Evolutionary conservation across 2,329 filamentous ascomycete species (phyloP).

Genomic region (Metarhizium robertsii): DNA sequence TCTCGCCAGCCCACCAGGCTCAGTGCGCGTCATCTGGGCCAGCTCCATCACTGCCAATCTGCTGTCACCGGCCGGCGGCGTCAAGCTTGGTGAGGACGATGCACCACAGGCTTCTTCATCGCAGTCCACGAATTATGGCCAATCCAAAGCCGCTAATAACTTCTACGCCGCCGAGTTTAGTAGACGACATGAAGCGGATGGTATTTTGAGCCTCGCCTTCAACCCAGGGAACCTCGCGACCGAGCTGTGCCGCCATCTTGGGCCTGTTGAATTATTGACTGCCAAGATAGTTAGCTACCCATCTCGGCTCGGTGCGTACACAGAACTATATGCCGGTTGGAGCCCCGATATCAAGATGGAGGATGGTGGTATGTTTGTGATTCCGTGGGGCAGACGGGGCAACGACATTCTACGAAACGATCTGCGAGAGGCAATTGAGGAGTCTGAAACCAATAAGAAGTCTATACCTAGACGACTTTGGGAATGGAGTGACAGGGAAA

Average conservation of each 20-base stretch:
- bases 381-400: constrained; percentile 6
- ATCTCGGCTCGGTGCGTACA: constrained; percentile 33
- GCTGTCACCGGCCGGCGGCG: neutral
- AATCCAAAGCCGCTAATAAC: constrained; percentile 24
- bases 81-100: constrained; percentile 12
- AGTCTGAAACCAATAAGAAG: constrained; percentile 1
- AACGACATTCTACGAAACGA: constrained; percentile 1
- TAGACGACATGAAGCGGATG: constrained; percentile 15
- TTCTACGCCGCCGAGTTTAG: constrained; percentile 23
- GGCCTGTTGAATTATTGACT: constrained; percentile 7
- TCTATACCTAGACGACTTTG: constrained; percentile 2
- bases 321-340: constrained; percentile 36
- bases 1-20: neutral
- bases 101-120: neutral
- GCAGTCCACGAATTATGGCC: constrained; percentile 3
- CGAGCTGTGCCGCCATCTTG: constrained; percentile 24
- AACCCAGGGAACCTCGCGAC: constrained; percentile 32
- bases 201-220: constrained; percentile 21
- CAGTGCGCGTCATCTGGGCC: constrained; percentile 6
- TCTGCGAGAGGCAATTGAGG: constrained; percentile 2
- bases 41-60: constrained; percentile 1
- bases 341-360: constrained; percentile 31
- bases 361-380: constrained; percentile 6
- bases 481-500: constrained; percentile 6
- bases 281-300: constrained; percentile 15